Percentiles rank a stretch among this genome's conserved stretches.
phyloP scores from a whole-genome alignment of 2,329 filamentous ascomycete species.

The Ciborinia camelliae region DNA sequence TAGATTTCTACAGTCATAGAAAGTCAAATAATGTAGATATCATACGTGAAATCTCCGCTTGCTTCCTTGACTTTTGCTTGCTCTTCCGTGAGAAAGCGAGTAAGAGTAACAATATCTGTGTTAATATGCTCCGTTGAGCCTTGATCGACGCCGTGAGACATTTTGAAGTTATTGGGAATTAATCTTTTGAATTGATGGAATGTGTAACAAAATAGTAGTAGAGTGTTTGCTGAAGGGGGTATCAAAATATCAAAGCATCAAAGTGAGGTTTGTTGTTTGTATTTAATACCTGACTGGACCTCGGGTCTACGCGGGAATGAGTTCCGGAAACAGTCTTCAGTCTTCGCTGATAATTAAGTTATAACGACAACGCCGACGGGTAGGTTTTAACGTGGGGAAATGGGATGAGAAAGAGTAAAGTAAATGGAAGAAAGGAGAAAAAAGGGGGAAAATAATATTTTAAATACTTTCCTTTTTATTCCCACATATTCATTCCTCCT shows the following conservation, averaged over 20 bases:
- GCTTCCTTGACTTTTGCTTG: conserved; percentile 90
- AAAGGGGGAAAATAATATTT: background rate
- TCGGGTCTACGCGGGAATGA: conserved; percentile 33
- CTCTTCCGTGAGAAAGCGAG: conserved; percentile 93
- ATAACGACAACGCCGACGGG: background rate
- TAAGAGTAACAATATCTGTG: conserved; percentile 93
- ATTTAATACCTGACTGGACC: conserved; percentile 27
- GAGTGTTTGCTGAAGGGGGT: background rate
- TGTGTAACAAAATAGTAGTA: background rate
- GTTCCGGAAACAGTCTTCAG: conserved; percentile 22
- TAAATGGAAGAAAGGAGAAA: background rate
- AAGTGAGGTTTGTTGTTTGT: conserved; percentile 7
- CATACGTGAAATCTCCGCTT: conserved; percentile 97
- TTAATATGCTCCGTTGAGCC: conserved; percentile 75
- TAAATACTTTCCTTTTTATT: conserved; percentile 10
- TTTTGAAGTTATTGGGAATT: conserved; percentile 24
- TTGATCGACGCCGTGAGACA: conserved; percentile 28
- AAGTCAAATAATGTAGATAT: background rate
- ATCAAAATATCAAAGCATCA: conserved; percentile 5
- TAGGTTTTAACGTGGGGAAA: background rate
- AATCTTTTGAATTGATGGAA: conserved; percentile 7
- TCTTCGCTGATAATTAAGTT: conserved; percentile 7
- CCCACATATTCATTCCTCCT: too few species aligned
- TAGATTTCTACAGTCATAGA: conserved; percentile 7
- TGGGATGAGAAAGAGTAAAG: background rate